Conservation (phyloP, 306 rosid genomes). For the apple (Malus domestica) region DNA sequence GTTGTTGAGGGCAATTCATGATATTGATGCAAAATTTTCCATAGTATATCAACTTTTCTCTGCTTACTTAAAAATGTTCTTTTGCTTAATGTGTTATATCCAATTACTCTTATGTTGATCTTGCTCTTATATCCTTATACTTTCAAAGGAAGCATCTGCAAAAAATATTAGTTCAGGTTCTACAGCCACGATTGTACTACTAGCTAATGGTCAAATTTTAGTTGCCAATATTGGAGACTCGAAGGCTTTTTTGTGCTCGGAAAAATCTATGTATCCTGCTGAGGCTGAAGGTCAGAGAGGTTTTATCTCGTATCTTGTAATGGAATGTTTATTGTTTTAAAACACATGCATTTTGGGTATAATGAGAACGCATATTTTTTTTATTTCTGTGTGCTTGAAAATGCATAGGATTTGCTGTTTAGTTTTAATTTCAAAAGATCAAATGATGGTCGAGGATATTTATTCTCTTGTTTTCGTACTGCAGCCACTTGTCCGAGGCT, state of each 20-base stretch:
- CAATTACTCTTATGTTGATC: slow-evolving; percentile 28
- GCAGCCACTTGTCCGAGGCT: slow-evolving; percentile 61
- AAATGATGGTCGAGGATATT: slow-evolving; percentile 18
- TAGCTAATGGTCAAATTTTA: slow-evolving; percentile 82
- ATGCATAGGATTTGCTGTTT: slow-evolving; percentile 6
- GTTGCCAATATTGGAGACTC: slow-evolving; percentile 96
- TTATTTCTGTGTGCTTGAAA: not conserved
- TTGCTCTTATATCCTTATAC: slow-evolving; percentile 5
- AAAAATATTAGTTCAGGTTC: slow-evolving; percentile 64
- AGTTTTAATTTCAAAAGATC: slow-evolving; percentile 11
- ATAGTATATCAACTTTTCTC: slow-evolving; percentile 36
- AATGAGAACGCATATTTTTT: not conserved
- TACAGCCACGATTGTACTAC: slow-evolving; percentile 62
- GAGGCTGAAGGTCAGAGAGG: slow-evolving; percentile 77
- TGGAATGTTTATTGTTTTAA: not conserved
- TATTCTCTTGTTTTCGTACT: slow-evolving; percentile 27
- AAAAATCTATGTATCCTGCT: slow-evolving; percentile 55
- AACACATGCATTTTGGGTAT: not conserved
- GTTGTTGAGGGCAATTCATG: slow-evolving; percentile 75
- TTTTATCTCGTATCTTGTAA: not conserved
- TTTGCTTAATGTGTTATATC: not conserved
- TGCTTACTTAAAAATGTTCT: slow-evolving; percentile 9
- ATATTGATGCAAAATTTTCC: slow-evolving; percentile 78
- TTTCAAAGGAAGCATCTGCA: slow-evolving; percentile 73
- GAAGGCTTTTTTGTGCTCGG: slow-evolving; percentile 83